Percentiles rank a stretch among this genome's conserved stretches.
These are phyloP conservation scores for Elymus sibiricus DNA, from an alignment of 176 grass and related monocot genomes.

Conservation along the genomic window DNA sequence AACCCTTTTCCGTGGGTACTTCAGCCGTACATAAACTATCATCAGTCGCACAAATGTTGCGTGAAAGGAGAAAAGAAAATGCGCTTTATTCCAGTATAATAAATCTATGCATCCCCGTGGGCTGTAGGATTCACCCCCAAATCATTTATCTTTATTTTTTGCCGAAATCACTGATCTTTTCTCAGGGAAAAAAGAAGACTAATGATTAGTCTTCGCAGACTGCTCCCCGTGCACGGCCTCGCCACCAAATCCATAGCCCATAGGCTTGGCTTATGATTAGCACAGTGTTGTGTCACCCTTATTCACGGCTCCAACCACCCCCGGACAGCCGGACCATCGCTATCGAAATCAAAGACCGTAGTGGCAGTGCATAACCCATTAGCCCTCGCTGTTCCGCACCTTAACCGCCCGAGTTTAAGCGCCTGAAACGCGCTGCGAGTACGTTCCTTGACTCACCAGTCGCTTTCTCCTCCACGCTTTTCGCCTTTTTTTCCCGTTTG, in stretches of 20 bases:
- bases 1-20: neutral
- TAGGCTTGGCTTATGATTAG: neutral
- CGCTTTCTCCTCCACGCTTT: neutral
- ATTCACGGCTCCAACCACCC: neutral
- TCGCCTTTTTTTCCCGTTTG: neutral
- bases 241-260: neutral
- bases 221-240: neutral
- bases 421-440: neutral
- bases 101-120: too few relatives aligned
- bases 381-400: conserved; percentile 6
- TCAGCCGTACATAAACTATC: too few relatives aligned
- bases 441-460: neutral
- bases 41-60: too few relatives aligned
- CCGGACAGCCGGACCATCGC: neutral
- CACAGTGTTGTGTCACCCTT: neutral
- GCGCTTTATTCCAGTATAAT: too few relatives aligned
- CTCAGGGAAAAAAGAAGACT: too few relatives aligned
- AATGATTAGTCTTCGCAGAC: neutral
- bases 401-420: conserved; percentile 1
- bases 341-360: neutral
- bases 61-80: too few relatives aligned
- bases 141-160: too few relatives aligned
- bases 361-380: neutral
- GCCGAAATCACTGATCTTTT: too few relatives aligned
- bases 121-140: too few relatives aligned